phyloP scores from a whole-genome alignment of 108 stramenopile species.

The Mediolabrus comicus region DNA sequence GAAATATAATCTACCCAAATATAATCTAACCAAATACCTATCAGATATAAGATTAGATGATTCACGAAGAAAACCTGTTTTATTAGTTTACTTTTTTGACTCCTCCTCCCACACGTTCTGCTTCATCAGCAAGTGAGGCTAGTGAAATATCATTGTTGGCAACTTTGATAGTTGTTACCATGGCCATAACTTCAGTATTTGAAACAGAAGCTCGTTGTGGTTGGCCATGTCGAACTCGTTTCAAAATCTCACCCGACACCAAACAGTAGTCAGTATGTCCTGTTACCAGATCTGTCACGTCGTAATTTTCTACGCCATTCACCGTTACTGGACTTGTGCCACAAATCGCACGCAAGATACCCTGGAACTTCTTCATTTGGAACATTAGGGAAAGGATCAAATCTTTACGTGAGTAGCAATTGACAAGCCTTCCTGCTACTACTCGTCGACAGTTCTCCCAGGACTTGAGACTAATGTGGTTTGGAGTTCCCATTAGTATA shows the following conservation, averaged over 20 bases:
- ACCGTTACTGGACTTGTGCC: conserved; percentile 72
- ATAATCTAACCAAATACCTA: no score
- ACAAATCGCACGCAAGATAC: conserved; percentile 73
- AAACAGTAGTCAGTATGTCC: conserved; percentile 78
- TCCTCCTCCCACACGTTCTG: not conserved
- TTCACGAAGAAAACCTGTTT: no score
- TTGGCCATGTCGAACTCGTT: conserved; percentile 60
- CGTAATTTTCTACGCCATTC: conserved; percentile 76
- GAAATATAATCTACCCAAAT: no score
- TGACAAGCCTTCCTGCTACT: conserved; percentile 92
- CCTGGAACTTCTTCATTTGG: conserved; percentile 81
- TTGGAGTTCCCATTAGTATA: conserved; percentile 82
- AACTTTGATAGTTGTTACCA: conserved; percentile 32
- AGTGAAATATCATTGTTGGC: conserved; percentile 14
- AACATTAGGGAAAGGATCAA: conserved; percentile 91
- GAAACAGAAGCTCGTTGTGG: conserved; percentile 46
- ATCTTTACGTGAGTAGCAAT: conserved; percentile 90
- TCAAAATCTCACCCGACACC: conserved; percentile 64
- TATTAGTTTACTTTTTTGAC: not conserved
- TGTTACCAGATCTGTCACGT: conserved; percentile 68
- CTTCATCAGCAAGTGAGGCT: conserved; percentile 25
- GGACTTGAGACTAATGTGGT: conserved; percentile 72
- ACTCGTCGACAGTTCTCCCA: conserved; percentile 86
- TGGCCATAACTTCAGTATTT: conserved; percentile 20
- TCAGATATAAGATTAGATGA: no score